These are phyloP conservation scores for Fusarium armeniacum DNA, from an alignment of 2,329 filamentous ascomycete species.

Conservation along the genomic window DNA sequence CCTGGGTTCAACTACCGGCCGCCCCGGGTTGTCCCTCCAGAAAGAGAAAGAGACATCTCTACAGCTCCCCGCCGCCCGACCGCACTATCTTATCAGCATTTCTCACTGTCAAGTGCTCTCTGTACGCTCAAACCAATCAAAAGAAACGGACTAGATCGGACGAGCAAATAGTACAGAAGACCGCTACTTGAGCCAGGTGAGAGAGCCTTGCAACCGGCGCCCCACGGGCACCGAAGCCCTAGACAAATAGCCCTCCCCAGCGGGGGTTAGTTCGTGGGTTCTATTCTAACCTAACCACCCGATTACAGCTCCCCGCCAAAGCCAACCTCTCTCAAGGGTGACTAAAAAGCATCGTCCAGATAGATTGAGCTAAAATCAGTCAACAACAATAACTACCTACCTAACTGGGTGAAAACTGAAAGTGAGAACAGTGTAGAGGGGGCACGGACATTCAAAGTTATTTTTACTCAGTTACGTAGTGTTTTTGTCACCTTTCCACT, in stretches of 20 bases:
- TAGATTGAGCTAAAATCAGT: slow-evolving; percentile 10
- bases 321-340: slow-evolving; percentile 8
- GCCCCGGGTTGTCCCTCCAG: slow-evolving; percentile 39
- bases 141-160: background rate
- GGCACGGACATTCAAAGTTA: slow-evolving; percentile 51
- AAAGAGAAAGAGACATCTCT: background rate
- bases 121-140: slow-evolving; percentile 30
- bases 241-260: background rate
- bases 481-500: slow-evolving; percentile 45
- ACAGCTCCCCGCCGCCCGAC: slow-evolving; percentile 28
- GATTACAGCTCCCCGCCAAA: slow-evolving; percentile 6
- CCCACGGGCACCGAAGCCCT: slow-evolving; percentile 22
- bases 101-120: slow-evolving; percentile 11
- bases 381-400: slow-evolving; percentile 12
- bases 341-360: slow-evolving; percentile 12
- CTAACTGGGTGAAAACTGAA: slow-evolving; percentile 5
- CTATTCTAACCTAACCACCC: background rate
- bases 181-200: slow-evolving; percentile 30
- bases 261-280: background rate
- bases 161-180: slow-evolving; percentile 26
- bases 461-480: slow-evolving; percentile 51
- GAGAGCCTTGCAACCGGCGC: slow-evolving; percentile 23
- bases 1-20: slow-evolving; percentile 40
- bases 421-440: slow-evolving; percentile 11
- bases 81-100: slow-evolving; percentile 29